Evolutionary conservation across 208 protist species (phyloP).

Genomic region (Acanthamoeba lenticulata): DNA sequence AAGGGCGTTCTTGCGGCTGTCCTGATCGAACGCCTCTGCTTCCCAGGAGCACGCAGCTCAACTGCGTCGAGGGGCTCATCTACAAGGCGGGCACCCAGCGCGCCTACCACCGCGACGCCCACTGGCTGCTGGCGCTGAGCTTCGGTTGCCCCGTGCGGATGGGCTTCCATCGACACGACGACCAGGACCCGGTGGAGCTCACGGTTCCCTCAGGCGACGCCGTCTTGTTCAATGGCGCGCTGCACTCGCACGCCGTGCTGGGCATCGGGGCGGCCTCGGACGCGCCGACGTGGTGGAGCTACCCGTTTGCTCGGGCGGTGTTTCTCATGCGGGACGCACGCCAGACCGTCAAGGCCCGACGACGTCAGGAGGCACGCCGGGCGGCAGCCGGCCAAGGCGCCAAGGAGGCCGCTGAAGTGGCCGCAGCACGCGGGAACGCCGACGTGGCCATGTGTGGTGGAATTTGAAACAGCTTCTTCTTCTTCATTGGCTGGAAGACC

Average conservation of each 20-base stretch:
- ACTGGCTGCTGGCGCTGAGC: constrained; percentile 32
- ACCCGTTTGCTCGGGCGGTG: background rate
- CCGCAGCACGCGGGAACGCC: no score
- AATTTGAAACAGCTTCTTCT: no score
- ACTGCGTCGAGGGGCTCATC: constrained; percentile 21
- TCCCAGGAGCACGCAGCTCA: background rate
- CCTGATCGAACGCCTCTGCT: background rate
- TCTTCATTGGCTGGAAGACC: no score
- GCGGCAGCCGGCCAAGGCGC: background rate
- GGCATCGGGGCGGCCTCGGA: background rate
- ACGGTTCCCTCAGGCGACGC: background rate
- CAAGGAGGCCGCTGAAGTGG: background rate
- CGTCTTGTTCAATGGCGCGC: background rate
- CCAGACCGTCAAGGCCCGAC: background rate
- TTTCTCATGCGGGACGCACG: background rate
- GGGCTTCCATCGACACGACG: constrained; percentile 26
- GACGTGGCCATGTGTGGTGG: no score
- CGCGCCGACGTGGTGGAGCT: background rate
- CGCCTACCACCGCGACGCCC: background rate
- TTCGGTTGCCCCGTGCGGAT: background rate
- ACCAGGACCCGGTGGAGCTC: constrained; percentile 4
- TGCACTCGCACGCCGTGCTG: constrained; percentile 36
- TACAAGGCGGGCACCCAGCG: background rate
- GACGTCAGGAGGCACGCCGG: background rate
- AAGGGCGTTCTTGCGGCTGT: background rate